These are phyloP conservation scores for Orbilia blumenaviensis DNA, from an alignment of 2,329 filamentous ascomycete genomes.

Conservation along the genomic window DNA sequence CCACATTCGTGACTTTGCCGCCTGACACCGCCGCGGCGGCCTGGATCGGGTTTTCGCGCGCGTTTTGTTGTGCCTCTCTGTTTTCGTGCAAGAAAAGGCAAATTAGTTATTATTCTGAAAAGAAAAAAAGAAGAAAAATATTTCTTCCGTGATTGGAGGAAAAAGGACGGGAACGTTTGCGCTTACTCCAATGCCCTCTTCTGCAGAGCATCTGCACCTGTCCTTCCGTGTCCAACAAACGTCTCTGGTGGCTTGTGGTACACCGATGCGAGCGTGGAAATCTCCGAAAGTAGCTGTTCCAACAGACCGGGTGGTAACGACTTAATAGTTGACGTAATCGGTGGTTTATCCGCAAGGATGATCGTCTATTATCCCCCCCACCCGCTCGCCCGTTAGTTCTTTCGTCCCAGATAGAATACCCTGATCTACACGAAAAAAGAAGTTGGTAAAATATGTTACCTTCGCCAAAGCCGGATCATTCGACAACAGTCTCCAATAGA, in stretches of 20 bases:
- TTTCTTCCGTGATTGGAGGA: no score
- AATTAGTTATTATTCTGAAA: background rate
- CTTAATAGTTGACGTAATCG: slow-evolving; percentile 92
- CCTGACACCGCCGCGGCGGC: slow-evolving; percentile 73
- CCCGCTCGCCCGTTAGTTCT: slow-evolving; percentile 41
- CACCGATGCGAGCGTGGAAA: slow-evolving; percentile 94
- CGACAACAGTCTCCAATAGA: slow-evolving; percentile 96
- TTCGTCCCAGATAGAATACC: background rate
- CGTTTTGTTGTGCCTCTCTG: slow-evolving; percentile 87
- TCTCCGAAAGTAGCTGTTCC: slow-evolving; percentile 87
- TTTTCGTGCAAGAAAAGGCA: slow-evolving; percentile 20
- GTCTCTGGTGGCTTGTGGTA: slow-evolving; percentile 98
- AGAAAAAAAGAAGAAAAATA: background rate
- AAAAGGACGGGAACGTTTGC: background rate
- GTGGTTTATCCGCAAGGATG: slow-evolving; percentile 90
- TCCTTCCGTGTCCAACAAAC: slow-evolving; percentile 95
- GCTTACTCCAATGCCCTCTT: slow-evolving; percentile 85
- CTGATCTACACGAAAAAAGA: background rate
- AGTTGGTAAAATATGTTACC: slow-evolving; percentile 64
- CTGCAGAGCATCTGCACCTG: slow-evolving; percentile 92
- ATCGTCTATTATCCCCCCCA: slow-evolving; percentile 69
- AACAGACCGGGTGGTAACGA: slow-evolving; percentile 83
- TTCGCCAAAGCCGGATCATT: slow-evolving; percentile 91
- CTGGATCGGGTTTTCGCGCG: slow-evolving; percentile 91
- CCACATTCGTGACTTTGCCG: slow-evolving; percentile 73